A percentile compares a stretch with the other conserved stretches of the same genome.
Evolutionary conservation across 1,284 basidiomycete genomes (phyloP).

Genomic region (Neotropicomus parvogracilis): DNA sequence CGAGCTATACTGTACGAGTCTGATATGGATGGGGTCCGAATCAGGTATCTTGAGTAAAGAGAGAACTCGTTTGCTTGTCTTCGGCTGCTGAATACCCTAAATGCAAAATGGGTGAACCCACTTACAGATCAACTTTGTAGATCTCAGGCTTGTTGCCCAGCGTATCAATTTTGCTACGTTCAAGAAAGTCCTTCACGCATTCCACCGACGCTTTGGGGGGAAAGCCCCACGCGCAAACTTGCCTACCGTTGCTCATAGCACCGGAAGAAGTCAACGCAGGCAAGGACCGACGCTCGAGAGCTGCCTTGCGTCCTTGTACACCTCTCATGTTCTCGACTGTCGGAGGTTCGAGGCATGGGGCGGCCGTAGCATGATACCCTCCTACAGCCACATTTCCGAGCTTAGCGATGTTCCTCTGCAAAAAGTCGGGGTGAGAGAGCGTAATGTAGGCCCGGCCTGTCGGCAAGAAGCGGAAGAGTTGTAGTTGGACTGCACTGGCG

Average conservation of each 20-base stretch:
- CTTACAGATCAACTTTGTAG: slow-evolving; percentile 50
- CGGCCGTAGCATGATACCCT: slow-evolving; percentile 28
- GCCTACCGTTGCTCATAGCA: slow-evolving; percentile 46
- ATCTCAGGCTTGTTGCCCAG: slow-evolving; percentile 41
- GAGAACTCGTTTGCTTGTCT: slow-evolving; percentile 41
- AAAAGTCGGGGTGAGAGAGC: slow-evolving; percentile 44
- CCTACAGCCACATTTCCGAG: slow-evolving; percentile 45
- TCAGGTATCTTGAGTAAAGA: slow-evolving; percentile 47
- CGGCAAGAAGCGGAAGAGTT: slow-evolving; percentile 58
- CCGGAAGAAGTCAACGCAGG: slow-evolving; percentile 45
- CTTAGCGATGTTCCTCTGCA: slow-evolving; percentile 40
- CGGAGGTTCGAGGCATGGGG: slow-evolving; percentile 23
- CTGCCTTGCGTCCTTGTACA: slow-evolving; percentile 39
- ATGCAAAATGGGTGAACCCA: slow-evolving; percentile 12
- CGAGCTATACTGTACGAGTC: slow-evolving; percentile 69
- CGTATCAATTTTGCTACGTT: slow-evolving; percentile 42
- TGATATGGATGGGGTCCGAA: slow-evolving; percentile 51
- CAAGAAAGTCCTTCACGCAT: slow-evolving; percentile 42
- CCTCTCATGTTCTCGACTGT: slow-evolving; percentile 38
- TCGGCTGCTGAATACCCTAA: slow-evolving; percentile 8
- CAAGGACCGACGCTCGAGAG: slow-evolving; percentile 39
- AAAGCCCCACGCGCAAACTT: slow-evolving; percentile 60
- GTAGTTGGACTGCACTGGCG: slow-evolving; percentile 47
- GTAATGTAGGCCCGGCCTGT: slow-evolving; percentile 55
- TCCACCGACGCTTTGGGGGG: slow-evolving; percentile 43